These are phyloP conservation scores for Leccinum sublutescens DNA, from an alignment of 768 basidiomycete species.

Conservation along the genomic window DNA sequence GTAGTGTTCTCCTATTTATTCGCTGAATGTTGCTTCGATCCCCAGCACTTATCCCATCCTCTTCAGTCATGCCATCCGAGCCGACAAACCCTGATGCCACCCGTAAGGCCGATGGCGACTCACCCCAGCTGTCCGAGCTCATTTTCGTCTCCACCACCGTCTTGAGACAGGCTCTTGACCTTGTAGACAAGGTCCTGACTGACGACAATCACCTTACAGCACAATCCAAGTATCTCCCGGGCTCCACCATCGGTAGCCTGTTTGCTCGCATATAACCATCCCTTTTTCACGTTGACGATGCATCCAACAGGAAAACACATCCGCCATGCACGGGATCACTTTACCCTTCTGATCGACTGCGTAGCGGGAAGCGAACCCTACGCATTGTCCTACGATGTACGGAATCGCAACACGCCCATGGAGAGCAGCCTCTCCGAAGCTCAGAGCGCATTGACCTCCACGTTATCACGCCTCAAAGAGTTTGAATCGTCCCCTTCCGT, in stretches of 20 bases:
- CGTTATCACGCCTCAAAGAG: slow-evolving; percentile 55
- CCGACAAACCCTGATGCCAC: slow-evolving; percentile 11
- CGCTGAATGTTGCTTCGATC: neutral
- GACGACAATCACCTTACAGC: slow-evolving; percentile 68
- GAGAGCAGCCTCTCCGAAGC: slow-evolving; percentile 66
- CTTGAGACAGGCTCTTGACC: slow-evolving; percentile 68
- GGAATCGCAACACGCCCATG: slow-evolving; percentile 81
- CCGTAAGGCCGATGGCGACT: slow-evolving; percentile 6
- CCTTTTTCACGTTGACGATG: neutral
- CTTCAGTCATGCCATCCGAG: slow-evolving; percentile 23
- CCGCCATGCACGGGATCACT: slow-evolving; percentile 84
- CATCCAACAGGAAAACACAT: slow-evolving; percentile 71
- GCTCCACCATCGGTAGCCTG: slow-evolving; percentile 76
- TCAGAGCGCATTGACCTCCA: slow-evolving; percentile 49
- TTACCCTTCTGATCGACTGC: slow-evolving; percentile 61
- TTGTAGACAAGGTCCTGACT: slow-evolving; percentile 63
- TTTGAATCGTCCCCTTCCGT: slow-evolving; percentile 41
- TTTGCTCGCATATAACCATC: neutral
- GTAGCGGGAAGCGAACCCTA: slow-evolving; percentile 46
- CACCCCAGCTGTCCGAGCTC: slow-evolving; percentile 49
- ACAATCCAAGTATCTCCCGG: slow-evolving; percentile 75
- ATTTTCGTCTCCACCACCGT: slow-evolving; percentile 66
- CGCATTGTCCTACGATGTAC: slow-evolving; percentile 71
- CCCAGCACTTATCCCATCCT: slow-evolving; percentile 5
- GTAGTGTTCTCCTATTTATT: slow-evolving; percentile 20